Base-by-base conservation (phyloP, 768 basidiomycete species). In the Pholiota microspora region DNA sequence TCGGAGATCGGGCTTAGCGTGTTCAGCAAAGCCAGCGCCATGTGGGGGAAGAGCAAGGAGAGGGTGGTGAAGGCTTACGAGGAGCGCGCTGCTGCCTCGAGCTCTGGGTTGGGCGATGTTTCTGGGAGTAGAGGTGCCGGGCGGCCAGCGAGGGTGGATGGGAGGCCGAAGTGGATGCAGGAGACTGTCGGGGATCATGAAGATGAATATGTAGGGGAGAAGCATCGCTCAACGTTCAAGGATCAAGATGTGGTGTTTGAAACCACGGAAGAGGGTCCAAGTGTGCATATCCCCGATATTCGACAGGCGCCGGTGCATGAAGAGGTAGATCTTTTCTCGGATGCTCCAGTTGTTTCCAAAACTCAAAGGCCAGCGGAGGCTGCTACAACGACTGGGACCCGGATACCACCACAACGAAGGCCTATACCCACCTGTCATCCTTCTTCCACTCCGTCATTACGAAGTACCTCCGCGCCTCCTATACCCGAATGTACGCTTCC, bases 41-140 rank as follows among this genome's bases (percentile, higher is more conserved):
- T 95, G 49, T 97, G 90, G 92, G 89, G 84, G 60, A 82, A 87
- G 55, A 86, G 92, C 7, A 92, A 83, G 66, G 90, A 89, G 67
- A 81, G 76, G 53, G 88, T 90, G 1, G 78, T 84, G 67, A 92
- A 91, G 68, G 87, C 77, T 3, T 91, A 94, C 52, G 94, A 93
- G 64, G 96, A 98, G 64, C 82, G 80, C 25, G 71, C 78, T n/a
- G n/a, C n/a, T n/a, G n/a, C n/a, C n/a, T n/a, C n/a, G n/a, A n/a
- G n/a, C 29, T 55, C 31, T 9, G 44, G 18, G 34, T 38, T 27
- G 29, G 55, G 28, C 7, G 21, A 23, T 40, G 18, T 16, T 1
- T 7, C 40, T 45, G 59, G 64, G 47, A 54, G 59, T 8, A 13
- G 46, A 8, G 12, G n/a, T n/a, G n/a, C n/a, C n/a, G 24, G 5